phyloP scores from a whole-genome alignment of 768 basidiomycete genomes.

The Lepiota subincarnata region DNA sequence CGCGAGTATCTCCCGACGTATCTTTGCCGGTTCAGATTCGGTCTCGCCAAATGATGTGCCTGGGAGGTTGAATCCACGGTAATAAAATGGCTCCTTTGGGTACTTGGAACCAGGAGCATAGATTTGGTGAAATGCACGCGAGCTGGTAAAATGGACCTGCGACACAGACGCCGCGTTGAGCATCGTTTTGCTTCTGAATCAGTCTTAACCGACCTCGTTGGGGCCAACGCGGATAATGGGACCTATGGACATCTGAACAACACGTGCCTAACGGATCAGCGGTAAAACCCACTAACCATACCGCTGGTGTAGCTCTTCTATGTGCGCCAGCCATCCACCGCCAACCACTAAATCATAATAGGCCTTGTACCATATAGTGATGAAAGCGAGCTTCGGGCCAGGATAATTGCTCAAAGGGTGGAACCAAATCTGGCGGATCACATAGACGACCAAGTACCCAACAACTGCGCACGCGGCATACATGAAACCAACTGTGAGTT shows the following conservation, averaged over 20 bases:
- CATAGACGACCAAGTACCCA: too few species aligned
- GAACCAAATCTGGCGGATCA: constrained; percentile 11
- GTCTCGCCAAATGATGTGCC: constrained; percentile 24
- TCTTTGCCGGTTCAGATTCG: constrained; percentile 22
- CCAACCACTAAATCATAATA: background rate
- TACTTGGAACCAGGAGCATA: constrained; percentile 25
- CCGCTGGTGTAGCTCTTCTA: constrained; percentile 21
- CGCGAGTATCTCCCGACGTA: constrained; percentile 22
- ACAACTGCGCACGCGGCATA: too few species aligned
- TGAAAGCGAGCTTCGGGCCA: constrained; percentile 36
- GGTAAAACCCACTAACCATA: constrained; percentile 17
- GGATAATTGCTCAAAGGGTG: constrained; percentile 46
- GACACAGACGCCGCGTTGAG: background rate
- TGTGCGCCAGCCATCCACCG: constrained; percentile 23
- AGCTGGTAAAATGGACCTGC: constrained; percentile 33
- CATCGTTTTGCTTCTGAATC: background rate
- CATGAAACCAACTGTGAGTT: too few species aligned
- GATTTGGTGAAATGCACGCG: constrained; percentile 29
- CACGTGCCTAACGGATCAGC: background rate
- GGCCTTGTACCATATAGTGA: constrained; percentile 26
- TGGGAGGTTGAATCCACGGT: constrained; percentile 19
- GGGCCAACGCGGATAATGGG: constrained; percentile 33
- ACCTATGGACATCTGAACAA: constrained; percentile 16
- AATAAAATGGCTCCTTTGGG: constrained; percentile 26
- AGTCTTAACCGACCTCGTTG: constrained; percentile 28